phyloP scores from a whole-genome alignment of 768 basidiomycete genomes.

The Boletus speciosus region DNA sequence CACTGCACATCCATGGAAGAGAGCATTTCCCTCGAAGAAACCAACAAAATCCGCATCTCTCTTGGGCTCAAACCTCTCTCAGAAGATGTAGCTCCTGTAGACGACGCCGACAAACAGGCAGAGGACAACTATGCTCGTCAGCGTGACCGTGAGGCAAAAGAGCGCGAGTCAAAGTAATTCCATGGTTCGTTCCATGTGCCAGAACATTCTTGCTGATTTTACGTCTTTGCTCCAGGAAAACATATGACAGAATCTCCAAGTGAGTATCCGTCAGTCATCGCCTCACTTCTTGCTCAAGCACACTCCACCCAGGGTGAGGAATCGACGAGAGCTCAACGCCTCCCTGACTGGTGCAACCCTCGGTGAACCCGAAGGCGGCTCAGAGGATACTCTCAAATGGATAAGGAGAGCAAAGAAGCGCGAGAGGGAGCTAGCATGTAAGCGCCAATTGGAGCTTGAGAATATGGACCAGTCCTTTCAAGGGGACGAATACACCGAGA shows the following conservation, averaged over 20 bases:
- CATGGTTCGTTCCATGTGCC: slow-evolving; percentile 17
- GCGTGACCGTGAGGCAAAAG: slow-evolving; percentile 65
- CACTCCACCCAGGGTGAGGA: slow-evolving; percentile 73
- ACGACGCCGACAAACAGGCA: slow-evolving; percentile 78
- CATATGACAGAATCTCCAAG: slow-evolving; percentile 81
- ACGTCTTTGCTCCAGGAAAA: slow-evolving; percentile 46
- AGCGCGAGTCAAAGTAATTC: slow-evolving; percentile 73
- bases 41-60: slow-evolving; percentile 92
- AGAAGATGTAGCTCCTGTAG: slow-evolving; percentile 68
- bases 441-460: slow-evolving; percentile 79
- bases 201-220: slow-evolving; percentile 17
- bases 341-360: slow-evolving; percentile 91
- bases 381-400: slow-evolving; percentile 84
- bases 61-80: slow-evolving; percentile 92
- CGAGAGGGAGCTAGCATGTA: slow-evolving; percentile 83
- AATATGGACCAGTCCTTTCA: slow-evolving; percentile 75
- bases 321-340: slow-evolving; percentile 87
- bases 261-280: slow-evolving; percentile 49
- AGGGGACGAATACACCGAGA: slow-evolving; percentile 79
- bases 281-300: slow-evolving; percentile 37
- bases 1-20: slow-evolving; percentile 70
- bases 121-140: slow-evolving; percentile 80
- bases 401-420: slow-evolving; percentile 87
- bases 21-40: slow-evolving; percentile 89
- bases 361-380: slow-evolving; percentile 77